Conservation (phyloP, 176 grass and related monocot genomes). For the Triticum timopheevii region DNA sequence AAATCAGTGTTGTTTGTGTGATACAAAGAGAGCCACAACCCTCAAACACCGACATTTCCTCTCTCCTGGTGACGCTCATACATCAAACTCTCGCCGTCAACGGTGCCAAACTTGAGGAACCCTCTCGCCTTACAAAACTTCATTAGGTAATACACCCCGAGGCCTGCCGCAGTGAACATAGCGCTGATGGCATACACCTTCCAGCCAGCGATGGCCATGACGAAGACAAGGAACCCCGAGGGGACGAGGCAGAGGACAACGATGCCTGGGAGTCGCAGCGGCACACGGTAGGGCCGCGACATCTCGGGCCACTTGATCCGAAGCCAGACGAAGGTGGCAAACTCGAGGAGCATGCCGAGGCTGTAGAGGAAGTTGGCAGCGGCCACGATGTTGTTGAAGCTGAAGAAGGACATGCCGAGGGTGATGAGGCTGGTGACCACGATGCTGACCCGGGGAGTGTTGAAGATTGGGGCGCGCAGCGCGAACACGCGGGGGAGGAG, state of each 20-base stretch:
- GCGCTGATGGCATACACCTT: conserved; percentile 62
- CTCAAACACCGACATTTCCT: background rate
- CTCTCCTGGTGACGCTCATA: background rate
- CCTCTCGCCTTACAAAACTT: conserved; percentile 43
- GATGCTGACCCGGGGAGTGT: conserved; percentile 78
- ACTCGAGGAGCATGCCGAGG: no score
- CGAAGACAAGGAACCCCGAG: conserved; percentile 73
- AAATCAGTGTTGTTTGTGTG: background rate
- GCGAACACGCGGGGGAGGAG: conserved; percentile 23
- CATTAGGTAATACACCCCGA: conserved; percentile 62
- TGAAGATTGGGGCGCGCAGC: conserved; percentile 40
- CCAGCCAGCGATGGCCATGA: conserved; percentile 84
- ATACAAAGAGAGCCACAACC: background rate
- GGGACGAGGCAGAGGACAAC: conserved; percentile 58
- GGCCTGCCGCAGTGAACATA: conserved; percentile 43
- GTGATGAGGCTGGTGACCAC: no score
- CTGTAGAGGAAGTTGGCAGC: no score
- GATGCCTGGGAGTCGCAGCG: conserved; percentile 18
- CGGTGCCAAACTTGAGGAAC: conserved; percentile 46
- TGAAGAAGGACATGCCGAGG: no score
- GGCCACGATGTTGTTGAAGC: no score
- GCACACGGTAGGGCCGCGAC: no score
- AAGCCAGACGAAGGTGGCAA: no score
- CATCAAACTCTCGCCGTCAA: background rate
- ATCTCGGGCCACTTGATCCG: no score